Evolutionary conservation across 2,329 filamentous ascomycete species (phyloP), one percentile per base, ranked within the genome.

Genomic region (Lachnellula cervina): DNA sequence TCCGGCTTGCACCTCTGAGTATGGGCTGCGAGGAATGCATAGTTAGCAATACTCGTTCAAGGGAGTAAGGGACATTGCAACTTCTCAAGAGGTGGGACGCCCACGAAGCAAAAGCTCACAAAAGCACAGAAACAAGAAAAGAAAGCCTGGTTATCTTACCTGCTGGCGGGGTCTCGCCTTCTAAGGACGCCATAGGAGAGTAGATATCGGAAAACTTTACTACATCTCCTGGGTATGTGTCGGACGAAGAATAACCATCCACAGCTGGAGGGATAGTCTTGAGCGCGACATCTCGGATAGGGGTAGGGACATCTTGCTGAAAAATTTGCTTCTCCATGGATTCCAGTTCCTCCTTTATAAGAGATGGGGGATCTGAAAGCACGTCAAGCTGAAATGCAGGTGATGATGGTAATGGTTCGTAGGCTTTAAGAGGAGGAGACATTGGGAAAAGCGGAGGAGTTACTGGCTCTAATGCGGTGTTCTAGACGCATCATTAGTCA

Each of bases 121-220:
- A 32, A 32, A 32, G 9, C 13, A 32, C 9, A 32, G 28, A 9
- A 32, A 32, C 28, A 32, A 32, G 9, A 13, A 32, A 11, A 32
- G 28, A 32, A 32, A 32, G 9, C 9, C 28, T 32, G 28, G 9
- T 3, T 32, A 32, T 32, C 28, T 32, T 32, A 32, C 28, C 9
- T 32, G 52, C 37, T 11, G 59, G 49, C 8, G 56, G 50, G 38
- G 54, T 21, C 8, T 32, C 47, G n/a, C 51, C 50, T 9, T 57
- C 53, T 4, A 61, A 16, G 45, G 49, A 63, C 28, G 51, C 60
- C 6, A 62, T 48, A 28, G 62, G 56, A 2, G 57, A 54, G 38
- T 62, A 66, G 35, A 97, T 75, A 63, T 95, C 88, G 3, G 80
- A 75, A 21, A 96, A 80, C 60, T 85, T 88, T 14, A 86, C 76